Evolutionary conservation across 371 early-diverging fungal genomes (phyloP), one percentile per base, ranked within the genome.

Genomic region (Mortierella sp.): DNA sequence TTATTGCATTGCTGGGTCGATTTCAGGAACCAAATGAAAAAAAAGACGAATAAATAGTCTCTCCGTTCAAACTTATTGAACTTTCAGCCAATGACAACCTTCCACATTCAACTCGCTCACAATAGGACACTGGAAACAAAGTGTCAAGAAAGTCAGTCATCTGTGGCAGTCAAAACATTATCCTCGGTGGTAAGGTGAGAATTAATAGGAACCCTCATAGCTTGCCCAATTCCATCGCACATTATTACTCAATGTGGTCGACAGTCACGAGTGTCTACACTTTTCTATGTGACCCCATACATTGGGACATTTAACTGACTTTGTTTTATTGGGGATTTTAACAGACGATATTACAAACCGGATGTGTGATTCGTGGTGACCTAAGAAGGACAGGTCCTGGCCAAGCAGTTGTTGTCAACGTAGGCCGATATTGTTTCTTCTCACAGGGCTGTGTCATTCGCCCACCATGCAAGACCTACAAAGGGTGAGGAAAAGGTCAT

Each of bases 381-480:
- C 87, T 98, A 38, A 87, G 97, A 62, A 86, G 97, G 55, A 91
- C 94, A n/a, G 97, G 96, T 13, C 89, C 88, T 41, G 94, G 93
- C 19, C 93, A 95, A 70, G 92, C 95, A 3, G 96, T 96, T 0
- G 94, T 95, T 0, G 93, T 98, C 33, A 93, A 95, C 24, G 93
- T 97, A 63, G 98, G 98, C 11, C 87, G 94, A 53, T 97, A 95
- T 77, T 97, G 97, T 83, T 83, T 95, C 13, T 84, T 97, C 0
- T 88, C 93, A 3, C 88, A 89, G 65, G 86, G 89, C 11, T 93
- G 94, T 0, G 89, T 98, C 13, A 91, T 98, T 28, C 90, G 97
- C 38, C 98, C 98, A 21, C 98, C 98, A 1, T 96, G 93, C 87
- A 98, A 97, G 68, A 94, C 95, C 13, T 97, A 96, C 85, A 97